Evolutionary conservation across 768 basidiomycete genomes (phyloP).

Genomic region (Leccinellum albellum): DNA sequence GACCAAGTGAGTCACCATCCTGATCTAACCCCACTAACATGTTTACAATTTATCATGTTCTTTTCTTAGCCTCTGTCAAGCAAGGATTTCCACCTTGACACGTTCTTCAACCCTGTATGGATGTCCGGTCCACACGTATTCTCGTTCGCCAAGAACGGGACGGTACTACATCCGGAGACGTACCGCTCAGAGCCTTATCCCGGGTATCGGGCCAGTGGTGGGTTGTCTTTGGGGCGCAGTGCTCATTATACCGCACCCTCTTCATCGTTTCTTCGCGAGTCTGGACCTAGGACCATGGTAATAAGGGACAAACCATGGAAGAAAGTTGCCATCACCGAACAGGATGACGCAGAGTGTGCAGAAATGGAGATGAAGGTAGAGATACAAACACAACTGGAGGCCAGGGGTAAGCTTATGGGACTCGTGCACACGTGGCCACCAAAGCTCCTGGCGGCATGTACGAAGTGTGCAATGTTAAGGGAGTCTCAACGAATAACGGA

Average conservation of each 20-base stretch:
- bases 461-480: slow-evolving; percentile 1
- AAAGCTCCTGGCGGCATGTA: background rate
- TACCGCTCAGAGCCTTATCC: background rate
- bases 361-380: background rate
- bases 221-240: background rate
- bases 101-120: slow-evolving; percentile 42
- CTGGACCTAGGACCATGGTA: background rate
- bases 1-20: background rate
- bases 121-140: slow-evolving; percentile 24
- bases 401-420: background rate
- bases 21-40: background rate
- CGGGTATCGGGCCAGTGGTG: background rate
- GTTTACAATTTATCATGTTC: background rate
- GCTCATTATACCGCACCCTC: background rate
- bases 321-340: slow-evolving; percentile 27
- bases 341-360: slow-evolving; percentile 22
- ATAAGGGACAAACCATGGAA: slow-evolving; percentile 25
- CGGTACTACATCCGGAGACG: slow-evolving; percentile 8
- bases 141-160: slow-evolving; percentile 18
- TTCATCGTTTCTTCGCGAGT: background rate
- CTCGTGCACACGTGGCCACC: slow-evolving; percentile 27
- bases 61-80: background rate
- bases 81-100: slow-evolving; percentile 48
- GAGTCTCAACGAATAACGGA: background rate
- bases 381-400: background rate